Percentiles rank a stretch among this genome's conserved stretches.
Conservation (phyloP, 257 asterid genomes). For the Cinchona pubescens region DNA sequence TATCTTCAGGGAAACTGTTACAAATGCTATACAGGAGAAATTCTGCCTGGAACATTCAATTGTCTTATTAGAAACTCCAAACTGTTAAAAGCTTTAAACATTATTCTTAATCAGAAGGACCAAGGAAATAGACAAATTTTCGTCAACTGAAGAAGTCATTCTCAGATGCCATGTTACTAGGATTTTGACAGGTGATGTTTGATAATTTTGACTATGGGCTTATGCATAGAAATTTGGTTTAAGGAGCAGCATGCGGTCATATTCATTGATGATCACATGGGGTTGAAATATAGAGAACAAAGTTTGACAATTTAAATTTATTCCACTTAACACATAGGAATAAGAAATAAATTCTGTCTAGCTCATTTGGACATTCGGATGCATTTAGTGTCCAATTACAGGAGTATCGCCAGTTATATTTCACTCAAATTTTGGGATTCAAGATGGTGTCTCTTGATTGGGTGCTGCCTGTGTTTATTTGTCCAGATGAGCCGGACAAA, state of each 20-base stretch:
- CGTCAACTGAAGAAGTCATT: conserved; percentile 22
- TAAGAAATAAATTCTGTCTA: too few species aligned
- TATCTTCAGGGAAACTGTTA: neutral
- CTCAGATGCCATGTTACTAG: conserved; percentile 4
- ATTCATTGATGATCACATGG: conserved; percentile 13
- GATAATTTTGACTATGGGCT: conserved; percentile 13
- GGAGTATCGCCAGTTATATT: too few species aligned
- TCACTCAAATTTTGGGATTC: too few species aligned
- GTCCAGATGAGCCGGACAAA: too few species aligned
- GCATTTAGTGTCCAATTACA: too few species aligned
- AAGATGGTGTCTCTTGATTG: too few species aligned
- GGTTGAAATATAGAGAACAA: neutral
- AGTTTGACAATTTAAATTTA: neutral
- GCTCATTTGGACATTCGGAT: too few species aligned
- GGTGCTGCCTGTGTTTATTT: too few species aligned
- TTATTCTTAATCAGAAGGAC: conserved; percentile 1
- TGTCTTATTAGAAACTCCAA: neutral
- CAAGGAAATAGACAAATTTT: conserved; percentile 18
- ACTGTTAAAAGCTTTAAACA: too few species aligned
- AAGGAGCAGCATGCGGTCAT: conserved; percentile 29
- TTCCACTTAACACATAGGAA: neutral
- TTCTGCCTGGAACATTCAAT: neutral
- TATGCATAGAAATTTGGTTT: conserved; percentile 23
- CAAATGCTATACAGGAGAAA: neutral
- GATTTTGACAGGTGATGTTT: conserved; percentile 27